These are phyloP conservation scores for Tuber melanosporum DNA, from an alignment of 495 filamentous ascomycete genomes.

Conservation along the genomic window DNA sequence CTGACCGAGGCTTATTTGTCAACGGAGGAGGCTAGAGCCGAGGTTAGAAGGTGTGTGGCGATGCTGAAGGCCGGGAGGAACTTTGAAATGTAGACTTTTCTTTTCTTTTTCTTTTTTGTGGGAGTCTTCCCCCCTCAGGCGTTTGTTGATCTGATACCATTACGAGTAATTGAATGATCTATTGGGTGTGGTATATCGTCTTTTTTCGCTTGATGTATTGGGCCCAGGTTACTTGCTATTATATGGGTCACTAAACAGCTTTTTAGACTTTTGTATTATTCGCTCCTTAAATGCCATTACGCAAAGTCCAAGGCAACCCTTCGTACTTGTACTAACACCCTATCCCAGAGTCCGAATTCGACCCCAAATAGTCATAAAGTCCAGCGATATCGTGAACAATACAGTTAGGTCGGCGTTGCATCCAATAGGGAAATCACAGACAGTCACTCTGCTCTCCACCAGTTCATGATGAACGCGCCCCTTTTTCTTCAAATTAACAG, in stretches of 20 bases:
- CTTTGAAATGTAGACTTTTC: neutral
- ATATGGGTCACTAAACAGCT: neutral
- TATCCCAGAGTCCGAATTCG: neutral
- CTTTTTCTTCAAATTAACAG: neutral
- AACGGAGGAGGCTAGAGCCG: neutral
- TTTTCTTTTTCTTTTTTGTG: too few relatives aligned
- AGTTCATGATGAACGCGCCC: neutral
- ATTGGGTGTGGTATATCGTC: neutral
- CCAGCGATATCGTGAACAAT: neutral
- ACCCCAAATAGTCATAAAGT: neutral
- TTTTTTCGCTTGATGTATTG: neutral
- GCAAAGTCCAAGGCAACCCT: neutral
- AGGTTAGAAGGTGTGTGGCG: conserved; percentile 17
- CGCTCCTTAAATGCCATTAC: neutral
- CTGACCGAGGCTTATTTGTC: conserved; percentile 19
- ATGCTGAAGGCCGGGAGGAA: conserved; percentile 12
- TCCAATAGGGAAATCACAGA: neutral
- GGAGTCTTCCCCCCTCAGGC: too few relatives aligned
- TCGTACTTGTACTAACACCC: neutral
- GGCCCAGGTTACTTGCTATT: neutral
- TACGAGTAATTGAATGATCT: too few relatives aligned
- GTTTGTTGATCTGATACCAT: too few relatives aligned
- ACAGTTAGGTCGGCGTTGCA: neutral
- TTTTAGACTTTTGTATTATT: neutral
- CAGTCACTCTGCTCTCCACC: neutral